A percentile compares a stretch with the other conserved stretches of the same genome.
These are phyloP conservation scores for Blastobotrys illinoisensis DNA, from an alignment of 1,139 yeast species.

Conservation along the genomic window DNA sequence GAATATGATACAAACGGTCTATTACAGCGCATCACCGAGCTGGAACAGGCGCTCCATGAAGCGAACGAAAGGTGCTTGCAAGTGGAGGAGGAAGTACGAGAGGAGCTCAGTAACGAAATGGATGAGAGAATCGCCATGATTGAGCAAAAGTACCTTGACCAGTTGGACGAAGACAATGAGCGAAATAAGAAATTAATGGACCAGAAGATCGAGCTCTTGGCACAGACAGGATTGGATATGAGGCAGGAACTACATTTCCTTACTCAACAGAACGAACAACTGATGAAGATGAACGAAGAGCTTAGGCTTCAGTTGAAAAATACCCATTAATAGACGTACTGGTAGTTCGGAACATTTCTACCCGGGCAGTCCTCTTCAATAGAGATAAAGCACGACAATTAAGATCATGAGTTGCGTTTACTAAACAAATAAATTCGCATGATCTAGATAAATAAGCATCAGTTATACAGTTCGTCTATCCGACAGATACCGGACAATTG, in stretches of 20 bases:
- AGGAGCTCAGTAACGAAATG: constrained; percentile 31
- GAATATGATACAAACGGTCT: constrained; percentile 4
- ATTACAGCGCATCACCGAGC: constrained; percentile 16
- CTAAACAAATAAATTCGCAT: neutral
- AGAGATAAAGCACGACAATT: no score
- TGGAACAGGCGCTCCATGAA: constrained; percentile 24
- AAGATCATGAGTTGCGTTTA: neutral
- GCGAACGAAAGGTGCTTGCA: constrained; percentile 21
- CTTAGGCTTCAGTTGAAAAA: neutral
- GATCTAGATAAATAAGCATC: neutral
- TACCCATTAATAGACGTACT: neutral
- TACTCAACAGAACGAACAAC: constrained; percentile 12
- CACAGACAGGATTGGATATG: neutral
- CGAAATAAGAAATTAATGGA: constrained; percentile 23
- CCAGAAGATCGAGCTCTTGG: constrained; percentile 20
- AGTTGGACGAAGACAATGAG: constrained; percentile 26
- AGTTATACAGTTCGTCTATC: constrained; percentile 72
- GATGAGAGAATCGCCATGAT: constrained; percentile 31
- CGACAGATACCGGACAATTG: constrained; percentile 77
- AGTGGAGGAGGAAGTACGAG: constrained; percentile 31
- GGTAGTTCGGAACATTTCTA: neutral
- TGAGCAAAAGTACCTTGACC: constrained; percentile 22
- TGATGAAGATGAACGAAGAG: constrained; percentile 11
- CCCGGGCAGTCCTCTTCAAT: no score
- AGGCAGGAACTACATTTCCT: neutral